These are phyloP conservation scores for Herpotrichia juniperi DNA, from an alignment of 2,329 filamentous ascomycete species.

Conservation along the genomic window DNA sequence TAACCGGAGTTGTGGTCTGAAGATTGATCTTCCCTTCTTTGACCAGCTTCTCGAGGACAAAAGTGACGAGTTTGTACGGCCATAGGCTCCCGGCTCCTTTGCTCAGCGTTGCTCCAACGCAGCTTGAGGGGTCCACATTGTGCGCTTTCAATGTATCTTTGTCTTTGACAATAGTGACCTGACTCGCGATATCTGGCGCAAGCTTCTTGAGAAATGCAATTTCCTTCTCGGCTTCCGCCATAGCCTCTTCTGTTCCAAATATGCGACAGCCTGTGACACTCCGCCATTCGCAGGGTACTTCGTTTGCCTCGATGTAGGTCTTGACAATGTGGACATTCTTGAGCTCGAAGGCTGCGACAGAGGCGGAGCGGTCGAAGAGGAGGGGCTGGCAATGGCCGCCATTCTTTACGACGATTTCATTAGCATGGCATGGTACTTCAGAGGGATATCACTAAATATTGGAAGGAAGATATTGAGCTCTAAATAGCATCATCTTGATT, in stretches of 20 bases:
- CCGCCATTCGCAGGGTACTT: conserved; percentile 74
- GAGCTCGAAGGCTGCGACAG: conserved; percentile 74
- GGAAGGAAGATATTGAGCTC: neutral
- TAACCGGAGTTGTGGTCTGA: conserved; percentile 74
- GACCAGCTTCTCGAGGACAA: conserved; percentile 68
- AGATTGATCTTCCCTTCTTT: conserved; percentile 66
- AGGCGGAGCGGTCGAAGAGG: conserved; percentile 65
- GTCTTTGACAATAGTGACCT: conserved; percentile 48
- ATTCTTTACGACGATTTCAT: conserved; percentile 43
- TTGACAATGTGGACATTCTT: conserved; percentile 68
- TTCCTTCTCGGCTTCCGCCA: conserved; percentile 58
- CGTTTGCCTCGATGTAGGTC: conserved; percentile 61
- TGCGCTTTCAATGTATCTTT: conserved; percentile 57
- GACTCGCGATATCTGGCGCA: conserved; percentile 62
- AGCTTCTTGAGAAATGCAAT: conserved; percentile 57
- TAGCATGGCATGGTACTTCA: conserved; percentile 1
- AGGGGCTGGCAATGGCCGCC: conserved; percentile 74
- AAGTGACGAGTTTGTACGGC: conserved; percentile 84
- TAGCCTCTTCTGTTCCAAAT: conserved; percentile 63
- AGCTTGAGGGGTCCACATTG: conserved; percentile 49
- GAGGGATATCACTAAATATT: neutral
- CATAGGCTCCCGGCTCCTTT: conserved; percentile 71
- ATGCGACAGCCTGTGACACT: conserved; percentile 68
- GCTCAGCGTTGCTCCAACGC: conserved; percentile 69
- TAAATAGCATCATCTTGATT: neutral